A percentile compares a stretch with the other conserved stretches of the same genome.
These are phyloP conservation scores for Trichoderma harzianum DNA, from an alignment of 2,329 filamentous ascomycete species.

Conservation along the genomic window DNA sequence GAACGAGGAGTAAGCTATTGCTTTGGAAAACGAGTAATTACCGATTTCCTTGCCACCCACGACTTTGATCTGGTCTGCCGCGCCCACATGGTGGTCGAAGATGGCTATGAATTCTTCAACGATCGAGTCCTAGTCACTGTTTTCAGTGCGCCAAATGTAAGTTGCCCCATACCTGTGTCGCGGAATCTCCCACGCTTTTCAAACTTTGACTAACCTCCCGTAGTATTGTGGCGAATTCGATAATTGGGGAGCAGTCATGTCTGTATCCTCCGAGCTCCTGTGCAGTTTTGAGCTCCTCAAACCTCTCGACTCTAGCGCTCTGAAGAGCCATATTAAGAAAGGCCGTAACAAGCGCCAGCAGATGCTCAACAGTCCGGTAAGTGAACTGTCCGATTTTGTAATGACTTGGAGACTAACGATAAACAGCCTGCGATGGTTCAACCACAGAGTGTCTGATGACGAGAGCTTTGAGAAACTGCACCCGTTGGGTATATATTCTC, in stretches of 20 bases:
- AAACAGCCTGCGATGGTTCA: constrained; percentile 52
- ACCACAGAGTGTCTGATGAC: constrained; percentile 51
- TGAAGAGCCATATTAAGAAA: constrained; percentile 99
- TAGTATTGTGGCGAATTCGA: constrained; percentile 99
- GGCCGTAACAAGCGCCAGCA: constrained; percentile 89
- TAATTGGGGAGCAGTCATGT: constrained; percentile 99
- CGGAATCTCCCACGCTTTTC: not conserved
- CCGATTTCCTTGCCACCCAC: constrained; percentile 88
- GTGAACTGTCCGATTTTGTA: constrained; percentile 36
- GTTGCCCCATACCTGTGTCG: constrained; percentile 34
- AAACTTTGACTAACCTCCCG: constrained; percentile 26
- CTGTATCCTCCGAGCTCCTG: constrained; percentile 85
- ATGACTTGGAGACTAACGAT: constrained; percentile 11
- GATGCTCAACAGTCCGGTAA: constrained; percentile 93
- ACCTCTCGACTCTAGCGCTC: constrained; percentile 87
- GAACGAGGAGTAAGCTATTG: constrained; percentile 97
- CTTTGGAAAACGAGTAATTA: constrained; percentile 97
- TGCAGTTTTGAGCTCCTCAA: constrained; percentile 98
- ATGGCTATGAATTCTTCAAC: constrained; percentile 98
- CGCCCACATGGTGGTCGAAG: constrained; percentile 98
- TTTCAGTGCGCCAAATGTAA: constrained; percentile 94
- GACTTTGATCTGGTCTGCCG: constrained; percentile 97
- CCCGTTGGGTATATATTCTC: not conserved
- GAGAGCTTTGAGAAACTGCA: not conserved
- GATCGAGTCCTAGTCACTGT: constrained; percentile 94